Percentiles rank a stretch among this genome's conserved stretches.
Evolutionary conservation across 2,329 filamentous ascomycete genomes (phyloP).

Genomic region (Claviceps fusiformis): DNA sequence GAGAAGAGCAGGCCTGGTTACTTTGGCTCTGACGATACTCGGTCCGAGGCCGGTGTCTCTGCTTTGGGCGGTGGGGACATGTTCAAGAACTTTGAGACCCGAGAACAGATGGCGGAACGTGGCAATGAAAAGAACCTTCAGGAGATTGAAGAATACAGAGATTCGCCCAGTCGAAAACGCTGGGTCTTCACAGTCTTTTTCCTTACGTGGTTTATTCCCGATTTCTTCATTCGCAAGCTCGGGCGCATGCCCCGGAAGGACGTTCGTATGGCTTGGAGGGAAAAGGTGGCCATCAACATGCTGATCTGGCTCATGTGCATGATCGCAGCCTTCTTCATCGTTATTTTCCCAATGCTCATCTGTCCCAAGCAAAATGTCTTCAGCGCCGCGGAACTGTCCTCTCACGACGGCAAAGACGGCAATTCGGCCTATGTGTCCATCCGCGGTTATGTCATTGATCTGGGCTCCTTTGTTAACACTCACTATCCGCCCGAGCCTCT

Average conservation of each 20-base stretch:
- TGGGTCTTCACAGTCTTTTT: constrained; percentile 78
- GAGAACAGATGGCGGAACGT: constrained; percentile 89
- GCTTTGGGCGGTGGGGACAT: constrained; percentile 87
- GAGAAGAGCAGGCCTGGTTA: constrained; percentile 70
- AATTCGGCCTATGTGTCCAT: constrained; percentile 60
- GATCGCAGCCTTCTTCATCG: constrained; percentile 74
- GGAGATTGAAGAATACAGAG: constrained; percentile 74
- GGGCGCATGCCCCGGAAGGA: constrained; percentile 88
- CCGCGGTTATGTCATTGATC: constrained; percentile 78
- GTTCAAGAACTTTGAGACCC: constrained; percentile 93
- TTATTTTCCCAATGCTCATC: constrained; percentile 74
- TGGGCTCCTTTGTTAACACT: constrained; percentile 55
- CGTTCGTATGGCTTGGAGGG: constrained; percentile 83
- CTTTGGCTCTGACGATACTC: constrained; percentile 71
- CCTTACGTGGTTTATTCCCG: constrained; percentile 78
- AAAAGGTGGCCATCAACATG: constrained; percentile 96
- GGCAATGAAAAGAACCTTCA: constrained; percentile 81
- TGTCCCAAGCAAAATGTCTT: constrained; percentile 87
- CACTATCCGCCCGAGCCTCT: constrained; percentile 53
- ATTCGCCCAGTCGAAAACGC: constrained; percentile 70
- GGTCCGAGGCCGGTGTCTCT: constrained; percentile 86
- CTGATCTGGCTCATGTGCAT: constrained; percentile 84
- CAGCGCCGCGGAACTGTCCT: constrained; percentile 60
- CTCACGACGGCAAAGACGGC: constrained; percentile 58
- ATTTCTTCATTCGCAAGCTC: constrained; percentile 62